A percentile compares a stretch with the other conserved stretches of the same genome.
Conservation (phyloP, 352 stramenopile genomes). For the Globisporangium ultimum region DNA sequence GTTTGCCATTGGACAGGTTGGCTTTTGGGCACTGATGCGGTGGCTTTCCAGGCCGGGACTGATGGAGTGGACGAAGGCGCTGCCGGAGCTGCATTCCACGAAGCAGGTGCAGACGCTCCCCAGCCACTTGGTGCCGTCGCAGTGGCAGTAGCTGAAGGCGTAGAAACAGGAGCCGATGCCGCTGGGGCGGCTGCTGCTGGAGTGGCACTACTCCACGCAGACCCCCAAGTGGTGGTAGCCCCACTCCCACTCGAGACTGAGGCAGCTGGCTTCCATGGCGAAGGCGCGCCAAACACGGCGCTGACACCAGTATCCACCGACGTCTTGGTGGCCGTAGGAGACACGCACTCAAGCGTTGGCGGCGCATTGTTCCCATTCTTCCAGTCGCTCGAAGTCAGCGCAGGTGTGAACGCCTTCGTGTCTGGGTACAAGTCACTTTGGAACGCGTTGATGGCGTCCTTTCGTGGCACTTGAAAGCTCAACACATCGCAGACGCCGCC, state of each 20-base stretch:
- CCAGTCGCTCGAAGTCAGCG: constrained; percentile 47
- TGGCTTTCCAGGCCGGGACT: constrained; percentile 16
- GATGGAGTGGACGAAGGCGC: background rate
- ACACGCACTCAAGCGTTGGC: constrained; percentile 36
- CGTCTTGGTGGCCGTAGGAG: constrained; percentile 20
- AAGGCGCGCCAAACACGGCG: constrained; percentile 31
- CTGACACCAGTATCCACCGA: constrained; percentile 6
- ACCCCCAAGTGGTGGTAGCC: constrained; percentile 4
- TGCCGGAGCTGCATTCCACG: constrained; percentile 19
- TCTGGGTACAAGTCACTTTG: constrained; percentile 77
- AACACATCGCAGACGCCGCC: constrained; percentile 57
- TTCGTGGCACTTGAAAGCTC: constrained; percentile 63
- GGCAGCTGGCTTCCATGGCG: background rate
- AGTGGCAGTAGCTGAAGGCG: constrained; percentile 5
- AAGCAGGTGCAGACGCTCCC: constrained; percentile 20
- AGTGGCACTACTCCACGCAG: constrained; percentile 8
- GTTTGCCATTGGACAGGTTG: constrained; percentile 14
- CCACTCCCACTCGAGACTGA: constrained; percentile 2
- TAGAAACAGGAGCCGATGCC: constrained; percentile 7
- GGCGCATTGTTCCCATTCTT: constrained; percentile 31
- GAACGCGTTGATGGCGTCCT: constrained; percentile 55
- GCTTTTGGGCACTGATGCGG: background rate
- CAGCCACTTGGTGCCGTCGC: constrained; percentile 5
- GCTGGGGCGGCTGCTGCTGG: constrained; percentile 4
- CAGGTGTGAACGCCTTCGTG: constrained; percentile 32